Evolutionary conservation across 2,329 filamentous ascomycete genomes (phyloP).

Genomic region (Aspergillus sp.): DNA sequence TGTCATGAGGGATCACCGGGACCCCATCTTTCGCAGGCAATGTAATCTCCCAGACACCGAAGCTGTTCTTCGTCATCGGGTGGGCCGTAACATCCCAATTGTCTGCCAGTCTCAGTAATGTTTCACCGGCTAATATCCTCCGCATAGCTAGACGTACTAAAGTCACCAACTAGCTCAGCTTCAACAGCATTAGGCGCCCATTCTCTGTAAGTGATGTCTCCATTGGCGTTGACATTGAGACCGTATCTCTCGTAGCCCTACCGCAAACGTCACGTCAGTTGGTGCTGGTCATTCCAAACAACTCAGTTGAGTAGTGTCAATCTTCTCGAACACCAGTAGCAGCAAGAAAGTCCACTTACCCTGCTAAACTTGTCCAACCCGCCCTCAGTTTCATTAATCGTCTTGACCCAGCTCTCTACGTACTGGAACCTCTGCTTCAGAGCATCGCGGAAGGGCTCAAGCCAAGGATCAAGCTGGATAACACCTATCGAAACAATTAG

Average conservation of each 20-base stretch:
- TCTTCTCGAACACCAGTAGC: neutral
- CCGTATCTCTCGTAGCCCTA: constrained; percentile 87
- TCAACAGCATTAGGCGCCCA: constrained; percentile 90
- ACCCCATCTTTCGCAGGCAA: constrained; percentile 73
- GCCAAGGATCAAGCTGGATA: constrained; percentile 82
- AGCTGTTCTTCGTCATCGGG: constrained; percentile 82
- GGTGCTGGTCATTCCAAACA: neutral
- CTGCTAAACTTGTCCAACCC: constrained; percentile 89
- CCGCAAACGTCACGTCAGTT: neutral
- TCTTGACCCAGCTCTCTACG: constrained; percentile 83
- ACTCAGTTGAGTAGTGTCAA: neutral
- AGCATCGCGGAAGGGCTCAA: constrained; percentile 78
- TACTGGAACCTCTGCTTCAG: constrained; percentile 76
- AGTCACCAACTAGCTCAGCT: constrained; percentile 89
- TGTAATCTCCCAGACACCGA: constrained; percentile 82
- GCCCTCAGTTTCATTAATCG: constrained; percentile 79
- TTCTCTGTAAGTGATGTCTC: constrained; percentile 88
- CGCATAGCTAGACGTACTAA: constrained; percentile 63
- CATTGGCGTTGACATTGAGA: constrained; percentile 76
- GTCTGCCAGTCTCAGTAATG: constrained; percentile 57
- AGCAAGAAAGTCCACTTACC: constrained; percentile 51
- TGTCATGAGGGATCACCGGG: constrained; percentile 84
- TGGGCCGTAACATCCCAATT: constrained; percentile 82
- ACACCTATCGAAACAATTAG: constrained; percentile 62
- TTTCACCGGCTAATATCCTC: constrained; percentile 8